Percentiles rank a stretch among this genome's conserved stretches.
phyloP scores from a whole-genome alignment of 2,329 filamentous ascomycete species.

The Calycina marina region DNA sequence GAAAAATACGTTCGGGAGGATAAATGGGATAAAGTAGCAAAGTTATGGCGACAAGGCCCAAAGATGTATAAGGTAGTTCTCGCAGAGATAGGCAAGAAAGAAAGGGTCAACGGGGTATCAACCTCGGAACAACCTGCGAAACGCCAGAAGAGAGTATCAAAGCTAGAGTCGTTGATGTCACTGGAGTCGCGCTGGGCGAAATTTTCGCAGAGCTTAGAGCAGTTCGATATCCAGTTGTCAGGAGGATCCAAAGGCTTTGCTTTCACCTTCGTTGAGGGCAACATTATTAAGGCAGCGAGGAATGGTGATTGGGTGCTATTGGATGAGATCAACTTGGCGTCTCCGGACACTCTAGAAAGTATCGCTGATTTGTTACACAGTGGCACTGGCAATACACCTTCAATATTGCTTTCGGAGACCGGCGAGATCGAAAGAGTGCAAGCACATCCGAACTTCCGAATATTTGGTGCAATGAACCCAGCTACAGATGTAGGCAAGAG shows the following conservation, averaged over 20 bases:
- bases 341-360: constrained; percentile 85
- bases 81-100: constrained; percentile 33
- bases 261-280: constrained; percentile 92
- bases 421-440: constrained; percentile 82
- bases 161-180: constrained; percentile 45
- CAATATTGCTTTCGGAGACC: constrained; percentile 80
- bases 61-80: constrained; percentile 70
- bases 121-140: constrained; percentile 53
- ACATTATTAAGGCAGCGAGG: constrained; percentile 86
- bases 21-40: constrained; percentile 77
- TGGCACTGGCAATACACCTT: constrained; percentile 57
- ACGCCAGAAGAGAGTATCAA: constrained; percentile 48
- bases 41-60: constrained; percentile 77
- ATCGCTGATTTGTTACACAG: constrained; percentile 76
- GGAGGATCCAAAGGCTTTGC: constrained; percentile 65
- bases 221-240: constrained; percentile 68
- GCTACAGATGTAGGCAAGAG: constrained; percentile 95
- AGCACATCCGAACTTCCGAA: constrained; percentile 83
- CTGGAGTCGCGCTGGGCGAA: constrained; percentile 59
- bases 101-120: constrained; percentile 23
- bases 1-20: constrained; percentile 65
- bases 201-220: constrained; percentile 60
- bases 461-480: constrained; percentile 98
- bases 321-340: constrained; percentile 94
- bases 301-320: constrained; percentile 96